These are phyloP conservation scores for Solanum tarijense DNA, from an alignment of 257 asterid genomes.

Conservation along the genomic window DNA sequence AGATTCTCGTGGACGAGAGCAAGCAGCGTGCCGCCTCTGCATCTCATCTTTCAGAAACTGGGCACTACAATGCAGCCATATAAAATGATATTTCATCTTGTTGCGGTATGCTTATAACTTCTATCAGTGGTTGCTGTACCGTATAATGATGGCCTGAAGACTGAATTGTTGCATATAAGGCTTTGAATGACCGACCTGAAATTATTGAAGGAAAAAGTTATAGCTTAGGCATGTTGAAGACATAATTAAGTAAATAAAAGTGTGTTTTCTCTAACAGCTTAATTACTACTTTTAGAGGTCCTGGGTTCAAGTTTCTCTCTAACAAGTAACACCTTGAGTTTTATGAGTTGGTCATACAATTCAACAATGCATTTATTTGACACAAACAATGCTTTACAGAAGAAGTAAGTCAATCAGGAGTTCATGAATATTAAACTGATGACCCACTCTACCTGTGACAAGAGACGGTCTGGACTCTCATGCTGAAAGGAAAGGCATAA, in stretches of 20 bases:
- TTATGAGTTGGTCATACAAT: not conserved
- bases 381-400: not conserved
- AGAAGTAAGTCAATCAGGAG: not conserved
- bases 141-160: not conserved
- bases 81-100: not conserved
- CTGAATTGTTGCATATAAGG: not conserved
- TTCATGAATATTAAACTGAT: not conserved
- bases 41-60: not conserved
- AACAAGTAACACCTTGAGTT: not conserved
- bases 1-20: not conserved
- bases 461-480: not conserved
- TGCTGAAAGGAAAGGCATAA: not conserved
- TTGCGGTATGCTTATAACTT: not conserved
- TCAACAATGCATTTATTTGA: not conserved
- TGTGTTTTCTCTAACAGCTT: not conserved
- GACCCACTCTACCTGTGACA: not conserved
- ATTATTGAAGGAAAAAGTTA: not conserved
- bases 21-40: not conserved
- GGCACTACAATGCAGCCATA: not conserved
- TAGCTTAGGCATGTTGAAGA: not conserved
- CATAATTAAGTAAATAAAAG: not conserved
- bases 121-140: not conserved
- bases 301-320: not conserved
- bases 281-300: not conserved
- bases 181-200: not conserved